A percentile compares a stretch with the other conserved stretches of the same genome.
phyloP scores from a whole-genome alignment of 345 rosid genomes.

The Diplotaxis tenuifolia region DNA sequence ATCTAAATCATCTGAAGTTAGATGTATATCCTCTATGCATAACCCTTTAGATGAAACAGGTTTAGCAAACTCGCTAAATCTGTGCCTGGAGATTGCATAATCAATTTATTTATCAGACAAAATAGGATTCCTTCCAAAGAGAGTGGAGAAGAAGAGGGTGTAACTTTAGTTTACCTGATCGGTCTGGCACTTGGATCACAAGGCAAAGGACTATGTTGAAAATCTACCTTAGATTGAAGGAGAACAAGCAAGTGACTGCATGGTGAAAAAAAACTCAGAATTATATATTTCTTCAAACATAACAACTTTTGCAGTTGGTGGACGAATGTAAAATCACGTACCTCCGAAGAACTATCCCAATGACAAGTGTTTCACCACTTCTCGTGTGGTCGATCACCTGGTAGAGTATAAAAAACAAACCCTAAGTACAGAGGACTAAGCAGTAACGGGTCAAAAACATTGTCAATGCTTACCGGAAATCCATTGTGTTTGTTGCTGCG shows the following conservation, averaged over 20 bases:
- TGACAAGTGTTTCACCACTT: slow-evolving; percentile 86
- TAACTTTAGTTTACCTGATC: slow-evolving; percentile 46
- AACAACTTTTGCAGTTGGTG: slow-evolving; percentile 16
- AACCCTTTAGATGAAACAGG: slow-evolving; percentile 94
- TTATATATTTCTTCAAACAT: neutral
- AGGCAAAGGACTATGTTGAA: slow-evolving; percentile 93
- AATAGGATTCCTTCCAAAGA: neutral
- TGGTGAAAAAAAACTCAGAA: slow-evolving; percentile 11
- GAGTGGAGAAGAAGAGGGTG: neutral
- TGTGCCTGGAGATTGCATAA: slow-evolving; percentile 59
- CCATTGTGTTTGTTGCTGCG: slow-evolving; percentile 88
- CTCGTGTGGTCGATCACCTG: slow-evolving; percentile 92
- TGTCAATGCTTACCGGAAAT: slow-evolving; percentile 63
- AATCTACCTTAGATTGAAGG: slow-evolving; percentile 91
- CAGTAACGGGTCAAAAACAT: neutral
- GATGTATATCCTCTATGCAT: slow-evolving; percentile 71
- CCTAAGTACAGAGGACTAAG: slow-evolving; percentile 9
- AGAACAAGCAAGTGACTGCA: slow-evolving; percentile 94
- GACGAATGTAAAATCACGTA: slow-evolving; percentile 28
- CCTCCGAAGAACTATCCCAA: slow-evolving; percentile 96
- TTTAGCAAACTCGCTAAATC: slow-evolving; percentile 81
- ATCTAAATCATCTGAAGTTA: slow-evolving; percentile 84
- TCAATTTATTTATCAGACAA: slow-evolving; percentile 11
- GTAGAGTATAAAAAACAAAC: slow-evolving; percentile 5
- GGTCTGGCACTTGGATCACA: slow-evolving; percentile 56